Base-by-base conservation (phyloP, 1,284 basidiomycete genomes). In the Fomitopsis betulina region DNA sequence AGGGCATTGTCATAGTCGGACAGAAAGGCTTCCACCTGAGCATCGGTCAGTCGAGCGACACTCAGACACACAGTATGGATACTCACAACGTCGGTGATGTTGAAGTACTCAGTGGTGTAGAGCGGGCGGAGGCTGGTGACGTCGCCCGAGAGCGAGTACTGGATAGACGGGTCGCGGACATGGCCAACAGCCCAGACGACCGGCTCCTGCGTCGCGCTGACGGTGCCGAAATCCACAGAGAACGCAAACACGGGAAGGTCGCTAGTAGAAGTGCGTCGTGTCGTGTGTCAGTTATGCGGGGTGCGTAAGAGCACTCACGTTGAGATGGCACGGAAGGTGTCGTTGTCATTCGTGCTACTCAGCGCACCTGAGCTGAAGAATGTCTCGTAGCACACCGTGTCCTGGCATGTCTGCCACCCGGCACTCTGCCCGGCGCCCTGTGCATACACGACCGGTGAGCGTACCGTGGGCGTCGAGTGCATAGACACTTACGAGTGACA, bases 181-280 rank as follows among this genome's bases (percentile, higher is more conserved):
- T 62, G 58, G 21, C 67, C 68, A 0, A 68, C 45, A 1, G 64
- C 57, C 67, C 66, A 70, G 4, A 66, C 59, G 10, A 68, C 62
- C 2, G 68, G 63, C 3, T 33, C 43, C 0, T 58, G 23, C 5
- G 65, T 66, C 9, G 37, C 45, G 25, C 52, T 50, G 21, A 70
- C 65, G n/a, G 23, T 54, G 5, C 67, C 67, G 6, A 69, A 61
- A 42, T 69, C 64, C 1, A 64, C 55, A 1, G 68, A 55, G 7
- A 66, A 53, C 13, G 61, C 63, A 40, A 61, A 67, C 0, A 64
- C 63, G 10, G 60, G 49, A 45, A 58, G 67, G 6, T 37, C 40
- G 6, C 65, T 68, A 43, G 10, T 68, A 43, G 10, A 30, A 51
- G 1, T 17, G 49, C 12, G 32, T 19, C 19, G 25, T 32, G 49